Conservation (phyloP, 1,284 basidiomycete species). For the Austroboletus niveus region DNA sequence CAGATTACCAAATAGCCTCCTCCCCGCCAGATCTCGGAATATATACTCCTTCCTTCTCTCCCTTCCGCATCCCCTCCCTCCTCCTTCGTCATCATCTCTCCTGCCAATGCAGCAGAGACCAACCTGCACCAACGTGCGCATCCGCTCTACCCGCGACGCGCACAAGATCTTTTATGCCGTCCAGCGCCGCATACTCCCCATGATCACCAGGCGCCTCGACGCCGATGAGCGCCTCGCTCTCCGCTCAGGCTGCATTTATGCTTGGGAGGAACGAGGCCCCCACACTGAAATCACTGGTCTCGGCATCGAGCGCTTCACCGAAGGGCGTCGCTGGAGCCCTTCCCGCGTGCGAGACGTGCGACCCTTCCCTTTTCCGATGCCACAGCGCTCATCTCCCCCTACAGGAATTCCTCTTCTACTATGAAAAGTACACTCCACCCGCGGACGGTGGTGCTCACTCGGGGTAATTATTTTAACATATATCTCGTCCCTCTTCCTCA, state of each 20-base stretch:
- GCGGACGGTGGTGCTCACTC: slow-evolving; percentile 38
- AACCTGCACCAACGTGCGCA: slow-evolving; percentile 67
- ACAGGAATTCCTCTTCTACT: slow-evolving; percentile 80
- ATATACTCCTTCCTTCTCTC: slow-evolving; percentile 27
- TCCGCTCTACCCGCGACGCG: slow-evolving; percentile 74
- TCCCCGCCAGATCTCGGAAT: slow-evolving; percentile 34
- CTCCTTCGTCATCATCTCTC: slow-evolving; percentile 1
- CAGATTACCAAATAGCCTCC: slow-evolving; percentile 29
- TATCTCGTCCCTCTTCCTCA: slow-evolving; percentile 7
- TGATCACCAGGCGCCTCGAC: slow-evolving; percentile 76
- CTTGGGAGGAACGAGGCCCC: slow-evolving; percentile 81
- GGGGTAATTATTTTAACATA: slow-evolving; percentile 34
- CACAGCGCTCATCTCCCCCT: slow-evolving; percentile 4
- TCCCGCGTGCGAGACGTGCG: slow-evolving; percentile 75
- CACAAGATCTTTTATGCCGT: slow-evolving; percentile 79
- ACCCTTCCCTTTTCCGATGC: slow-evolving; percentile 12
- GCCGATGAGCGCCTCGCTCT: slow-evolving; percentile 68
- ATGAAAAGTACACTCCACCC: slow-evolving; percentile 61
- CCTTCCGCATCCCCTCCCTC: slow-evolving; percentile 1
- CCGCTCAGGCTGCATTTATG: slow-evolving; percentile 71
- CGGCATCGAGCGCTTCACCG: slow-evolving; percentile 76
- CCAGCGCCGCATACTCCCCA: slow-evolving; percentile 59
- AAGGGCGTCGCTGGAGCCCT: slow-evolving; percentile 76
- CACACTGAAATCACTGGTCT: slow-evolving; percentile 74
- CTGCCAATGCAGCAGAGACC: slow-evolving; percentile 57